Percentiles rank a stretch among this genome's conserved stretches.
These are phyloP conservation scores for Arctium lappa DNA, from an alignment of 129 eudicot genomes.

Conservation along the genomic window DNA sequence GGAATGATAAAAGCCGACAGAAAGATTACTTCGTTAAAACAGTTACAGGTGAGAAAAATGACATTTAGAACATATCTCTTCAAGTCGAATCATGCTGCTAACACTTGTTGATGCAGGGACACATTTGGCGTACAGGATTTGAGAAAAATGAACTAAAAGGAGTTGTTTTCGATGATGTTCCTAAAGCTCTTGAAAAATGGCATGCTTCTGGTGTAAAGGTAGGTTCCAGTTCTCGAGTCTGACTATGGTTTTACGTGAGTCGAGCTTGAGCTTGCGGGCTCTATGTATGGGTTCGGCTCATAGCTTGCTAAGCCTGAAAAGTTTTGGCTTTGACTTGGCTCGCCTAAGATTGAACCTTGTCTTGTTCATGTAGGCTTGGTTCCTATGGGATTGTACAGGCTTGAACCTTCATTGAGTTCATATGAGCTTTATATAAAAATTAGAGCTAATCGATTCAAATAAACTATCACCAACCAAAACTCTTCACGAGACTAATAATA, in stretches of 20 bases:
- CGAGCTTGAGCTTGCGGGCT: neutral
- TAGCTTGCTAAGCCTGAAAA: too few relatives aligned
- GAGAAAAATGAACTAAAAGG: constrained; percentile 63
- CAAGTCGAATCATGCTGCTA: neutral
- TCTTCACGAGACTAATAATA: too few relatives aligned
- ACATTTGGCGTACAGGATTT: constrained; percentile 89
- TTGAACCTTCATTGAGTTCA: too few relatives aligned
- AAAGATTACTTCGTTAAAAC: constrained; percentile 87
- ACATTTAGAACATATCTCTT: neutral
- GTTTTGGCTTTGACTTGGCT: too few relatives aligned
- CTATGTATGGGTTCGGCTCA: too few relatives aligned
- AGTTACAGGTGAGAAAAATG: constrained; percentile 63
- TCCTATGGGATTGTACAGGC: too few relatives aligned
- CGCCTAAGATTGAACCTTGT: too few relatives aligned
- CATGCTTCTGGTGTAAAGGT: constrained; percentile 83
- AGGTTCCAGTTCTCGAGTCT: neutral
- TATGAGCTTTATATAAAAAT: too few relatives aligned
- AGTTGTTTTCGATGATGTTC: constrained; percentile 84
- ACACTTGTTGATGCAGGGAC: constrained; percentile 58
- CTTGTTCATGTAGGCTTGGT: too few relatives aligned
- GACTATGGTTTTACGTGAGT: neutral
- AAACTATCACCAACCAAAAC: too few relatives aligned
- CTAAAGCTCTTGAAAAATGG: constrained; percentile 93
- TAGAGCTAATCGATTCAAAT: too few relatives aligned
- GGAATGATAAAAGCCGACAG: constrained; percentile 97